These are phyloP conservation scores for Euclidium syriacum DNA, from an alignment of 345 rosid species.

Conservation along the genomic window DNA sequence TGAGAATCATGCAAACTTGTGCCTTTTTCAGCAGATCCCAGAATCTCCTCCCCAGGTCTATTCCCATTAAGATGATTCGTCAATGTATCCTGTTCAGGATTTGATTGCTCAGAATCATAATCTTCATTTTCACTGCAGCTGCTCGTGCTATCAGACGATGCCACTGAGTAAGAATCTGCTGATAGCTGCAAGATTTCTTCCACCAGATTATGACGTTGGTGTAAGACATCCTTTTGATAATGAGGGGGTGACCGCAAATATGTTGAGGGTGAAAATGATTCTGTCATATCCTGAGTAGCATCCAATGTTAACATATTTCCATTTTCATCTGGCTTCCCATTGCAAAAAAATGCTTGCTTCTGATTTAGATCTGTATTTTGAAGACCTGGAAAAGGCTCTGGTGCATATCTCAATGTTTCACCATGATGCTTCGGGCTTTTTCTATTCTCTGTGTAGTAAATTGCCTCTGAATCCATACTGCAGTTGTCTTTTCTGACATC, in stretches of 20 bases:
- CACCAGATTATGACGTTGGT: constrained; percentile 78
- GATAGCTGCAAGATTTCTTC: constrained; percentile 94
- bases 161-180: constrained; percentile 77
- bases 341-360: constrained; percentile 34
- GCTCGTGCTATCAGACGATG: constrained; percentile 72
- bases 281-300: constrained; percentile 41
- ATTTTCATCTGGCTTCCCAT: constrained; percentile 41
- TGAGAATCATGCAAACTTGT: constrained; percentile 27
- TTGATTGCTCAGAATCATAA: constrained; percentile 38
- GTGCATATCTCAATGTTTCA: constrained; percentile 45
- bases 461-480: constrained; percentile 33
- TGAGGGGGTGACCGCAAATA: constrained; percentile 80
- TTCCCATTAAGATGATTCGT: constrained; percentile 33
- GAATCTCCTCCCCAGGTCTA: constrained; percentile 31
- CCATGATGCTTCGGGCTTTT: constrained; percentile 39
- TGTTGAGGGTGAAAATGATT: constrained; percentile 40
- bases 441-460: constrained; percentile 31
- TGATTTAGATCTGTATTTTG: constrained; percentile 44
- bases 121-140: constrained; percentile 74
- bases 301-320: constrained; percentile 34
- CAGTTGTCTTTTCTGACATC: constrained; percentile 31
- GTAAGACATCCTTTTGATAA: constrained; percentile 74
- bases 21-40: constrained; percentile 20
- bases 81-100: constrained; percentile 36
- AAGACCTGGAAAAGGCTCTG: constrained; percentile 45